phyloP scores from a whole-genome alignment of 371 early-diverging fungal species.

The Phascolomyces articulosus region DNA sequence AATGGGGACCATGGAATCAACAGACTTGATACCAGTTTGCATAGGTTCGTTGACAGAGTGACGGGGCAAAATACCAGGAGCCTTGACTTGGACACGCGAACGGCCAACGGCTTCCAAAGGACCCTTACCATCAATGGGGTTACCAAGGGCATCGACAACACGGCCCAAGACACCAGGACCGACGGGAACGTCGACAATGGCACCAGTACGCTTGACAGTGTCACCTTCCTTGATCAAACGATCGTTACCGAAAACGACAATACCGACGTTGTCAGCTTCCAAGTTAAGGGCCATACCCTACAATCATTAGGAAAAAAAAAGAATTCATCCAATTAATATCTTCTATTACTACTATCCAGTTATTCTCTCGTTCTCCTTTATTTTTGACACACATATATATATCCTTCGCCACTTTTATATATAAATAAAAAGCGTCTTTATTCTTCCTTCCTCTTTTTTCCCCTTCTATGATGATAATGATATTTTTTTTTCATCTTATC shows the following conservation, averaged over 20 bases:
- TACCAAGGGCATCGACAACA: constrained; percentile 96
- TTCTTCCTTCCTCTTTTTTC: no score
- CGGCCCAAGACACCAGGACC: constrained; percentile 93
- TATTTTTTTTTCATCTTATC: neutral
- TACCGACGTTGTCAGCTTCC: constrained; percentile 98
- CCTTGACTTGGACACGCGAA: constrained; percentile 94
- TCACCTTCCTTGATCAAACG: constrained; percentile 91
- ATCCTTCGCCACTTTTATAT: no score
- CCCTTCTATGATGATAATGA: no score
- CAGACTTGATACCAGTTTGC: constrained; percentile 98
- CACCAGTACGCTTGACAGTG: constrained; percentile 95
- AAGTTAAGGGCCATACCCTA: constrained; percentile 98
- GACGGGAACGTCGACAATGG: constrained; percentile 95
- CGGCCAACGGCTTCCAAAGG: constrained; percentile 81
- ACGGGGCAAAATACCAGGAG: constrained; percentile 97
- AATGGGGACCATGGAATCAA: constrained; percentile 98
- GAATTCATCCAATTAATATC: no score
- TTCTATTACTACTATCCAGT: no score
- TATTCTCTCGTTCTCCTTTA: no score
- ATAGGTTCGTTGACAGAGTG: constrained; percentile 97
- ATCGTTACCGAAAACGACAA: constrained; percentile 98
- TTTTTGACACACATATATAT: no score
- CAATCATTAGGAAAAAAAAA: neutral
- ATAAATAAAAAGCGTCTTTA: no score
- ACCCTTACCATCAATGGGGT: constrained; percentile 98